Conservation (phyloP, 2,329 filamentous ascomycete species). For the Alternaria brassicicola region DNA sequence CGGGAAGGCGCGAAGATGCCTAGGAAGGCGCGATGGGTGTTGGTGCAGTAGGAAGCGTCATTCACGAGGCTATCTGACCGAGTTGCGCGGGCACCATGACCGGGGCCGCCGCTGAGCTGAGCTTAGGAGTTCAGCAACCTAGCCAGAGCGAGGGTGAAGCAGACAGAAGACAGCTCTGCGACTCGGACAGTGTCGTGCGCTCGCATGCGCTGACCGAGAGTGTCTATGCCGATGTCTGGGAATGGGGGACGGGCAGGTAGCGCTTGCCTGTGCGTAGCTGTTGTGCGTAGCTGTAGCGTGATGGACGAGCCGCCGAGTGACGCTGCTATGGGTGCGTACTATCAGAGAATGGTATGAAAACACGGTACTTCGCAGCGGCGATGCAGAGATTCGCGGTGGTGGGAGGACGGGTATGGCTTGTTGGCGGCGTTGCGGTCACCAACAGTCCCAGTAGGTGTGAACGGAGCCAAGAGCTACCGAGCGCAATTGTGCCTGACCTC, state of each 20-base stretch:
- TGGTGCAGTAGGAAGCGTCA: slow-evolving; percentile 34
- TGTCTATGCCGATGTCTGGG: slow-evolving; percentile 2
- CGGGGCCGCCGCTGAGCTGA: slow-evolving; percentile 35
- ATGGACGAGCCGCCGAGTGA: slow-evolving; percentile 19
- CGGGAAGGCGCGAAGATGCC: slow-evolving; percentile 16
- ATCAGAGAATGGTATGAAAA: not conserved
- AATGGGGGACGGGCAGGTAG: slow-evolving; percentile 12
- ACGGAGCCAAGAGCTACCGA: slow-evolving; percentile 5
- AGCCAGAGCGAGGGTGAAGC: slow-evolving; percentile 12
- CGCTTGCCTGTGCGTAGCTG: slow-evolving; percentile 16
- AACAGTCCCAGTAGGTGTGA: not conserved
- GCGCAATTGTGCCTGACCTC: slow-evolving; percentile 2
- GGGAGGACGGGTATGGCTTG: slow-evolving; percentile 2
- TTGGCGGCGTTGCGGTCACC: slow-evolving; percentile 1
- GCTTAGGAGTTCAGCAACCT: slow-evolving; percentile 14
- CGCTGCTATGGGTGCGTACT: not conserved
- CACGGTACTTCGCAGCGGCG: not conserved
- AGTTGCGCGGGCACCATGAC: slow-evolving; percentile 43
- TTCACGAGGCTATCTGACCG: slow-evolving; percentile 45
- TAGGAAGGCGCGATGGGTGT: slow-evolving; percentile 22
- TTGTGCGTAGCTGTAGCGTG: slow-evolving; percentile 21
- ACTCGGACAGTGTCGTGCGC: slow-evolving; percentile 15
- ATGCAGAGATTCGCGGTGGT: not conserved
- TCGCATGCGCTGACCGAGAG: slow-evolving; percentile 20
- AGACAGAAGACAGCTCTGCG: slow-evolving; percentile 12